These are phyloP conservation scores for Trichoderma sp. DNA, from an alignment of 2,329 filamentous ascomycete species.

Conservation along the genomic window DNA sequence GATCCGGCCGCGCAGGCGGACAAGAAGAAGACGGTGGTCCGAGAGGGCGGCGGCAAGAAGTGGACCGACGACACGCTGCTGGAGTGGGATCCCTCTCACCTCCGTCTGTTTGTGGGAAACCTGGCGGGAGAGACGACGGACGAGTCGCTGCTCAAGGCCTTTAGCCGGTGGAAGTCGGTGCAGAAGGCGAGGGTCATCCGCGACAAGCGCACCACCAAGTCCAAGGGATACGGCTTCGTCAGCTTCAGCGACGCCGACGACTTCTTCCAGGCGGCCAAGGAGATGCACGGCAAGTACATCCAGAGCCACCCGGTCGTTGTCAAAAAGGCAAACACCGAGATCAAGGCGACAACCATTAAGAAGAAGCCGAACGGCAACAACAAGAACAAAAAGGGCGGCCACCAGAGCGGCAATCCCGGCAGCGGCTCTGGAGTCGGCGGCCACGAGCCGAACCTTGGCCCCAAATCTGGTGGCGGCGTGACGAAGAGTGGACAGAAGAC, in stretches of 20 bases:
- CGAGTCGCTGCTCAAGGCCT: slow-evolving; percentile 92
- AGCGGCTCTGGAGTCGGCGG: slow-evolving; percentile 37
- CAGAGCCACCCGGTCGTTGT: slow-evolving; percentile 91
- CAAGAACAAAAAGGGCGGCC: slow-evolving; percentile 45
- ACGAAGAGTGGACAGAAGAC: slow-evolving; percentile 67
- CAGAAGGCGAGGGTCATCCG: slow-evolving; percentile 92
- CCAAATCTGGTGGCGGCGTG: slow-evolving; percentile 54
- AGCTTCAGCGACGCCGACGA: slow-evolving; percentile 94
- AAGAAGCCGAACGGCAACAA: slow-evolving; percentile 53
- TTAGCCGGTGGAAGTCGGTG: slow-evolving; percentile 82
- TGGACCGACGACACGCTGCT: slow-evolving; percentile 89
- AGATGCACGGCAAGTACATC: slow-evolving; percentile 99
- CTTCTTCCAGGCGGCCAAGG: slow-evolving; percentile 92
- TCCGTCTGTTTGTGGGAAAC: slow-evolving; percentile 95
- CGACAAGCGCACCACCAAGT: slow-evolving; percentile 95
- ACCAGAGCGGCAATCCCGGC: slow-evolving; percentile 38
- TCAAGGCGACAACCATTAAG: slow-evolving; percentile 73
- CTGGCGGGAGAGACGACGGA: slow-evolving; percentile 96
- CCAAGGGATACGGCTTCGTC: slow-evolving; percentile 94
- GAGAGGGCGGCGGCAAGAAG: slow-evolving; percentile 84
- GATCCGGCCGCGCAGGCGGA: slow-evolving; percentile 52
- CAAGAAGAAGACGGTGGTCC: slow-evolving; percentile 83
- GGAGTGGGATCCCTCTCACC: slow-evolving; percentile 94
- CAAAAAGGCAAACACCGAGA: slow-evolving; percentile 87
- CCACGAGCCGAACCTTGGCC: slow-evolving; percentile 56